Evolutionary conservation across 371 early-diverging fungal genomes (phyloP), one percentile per base, ranked within the genome.

Genomic region (Rhizopus microsporus): DNA sequence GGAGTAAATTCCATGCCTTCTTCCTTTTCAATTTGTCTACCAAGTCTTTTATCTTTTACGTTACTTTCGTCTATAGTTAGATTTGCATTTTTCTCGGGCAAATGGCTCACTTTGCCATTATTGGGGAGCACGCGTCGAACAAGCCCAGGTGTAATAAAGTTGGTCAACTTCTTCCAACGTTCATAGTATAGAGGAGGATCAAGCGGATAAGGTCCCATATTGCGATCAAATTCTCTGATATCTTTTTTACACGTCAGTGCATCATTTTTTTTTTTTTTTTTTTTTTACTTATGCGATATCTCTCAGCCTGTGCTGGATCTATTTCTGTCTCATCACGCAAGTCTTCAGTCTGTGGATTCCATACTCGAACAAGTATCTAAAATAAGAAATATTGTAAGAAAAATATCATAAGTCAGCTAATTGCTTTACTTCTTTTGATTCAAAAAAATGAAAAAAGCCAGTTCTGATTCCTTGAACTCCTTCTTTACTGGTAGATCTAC

Each of bases 151-250:
- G 81, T 80, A 32, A 96, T 84, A 54, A 87, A 78, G 9, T 73
- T 62, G 3, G 93, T 84, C 43, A 93, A 73, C 30, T 77, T 73
- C 17, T 78, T 60, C 96, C 96, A 97, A 51, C 86, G 83, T 50
- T 84, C 74, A 46, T 82, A 87, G 29, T 77, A 77, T 8, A 74
- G 72, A 5, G 86, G 75, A 5, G 90, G 86, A 34, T 78, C 71
- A 5, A 92, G 60, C 3, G 95, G 97, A 72, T 95, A 97, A 5
- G 94, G 81, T 0, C 96, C 98, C 48, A 96, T 82, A 53, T 81
- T 83, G 7, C 81, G 82, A 62, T 96, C 95, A 57, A 95, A 85
- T 23, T 88, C 85, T 17, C 89, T 80, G 43, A 95, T 87, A 44
- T 85, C 89, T 88, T 62, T n/a, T 3, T 33, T 32, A 31, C 7